Base-by-base conservation (phyloP, 208 protist species). In the Leishmania tropica region DNA sequence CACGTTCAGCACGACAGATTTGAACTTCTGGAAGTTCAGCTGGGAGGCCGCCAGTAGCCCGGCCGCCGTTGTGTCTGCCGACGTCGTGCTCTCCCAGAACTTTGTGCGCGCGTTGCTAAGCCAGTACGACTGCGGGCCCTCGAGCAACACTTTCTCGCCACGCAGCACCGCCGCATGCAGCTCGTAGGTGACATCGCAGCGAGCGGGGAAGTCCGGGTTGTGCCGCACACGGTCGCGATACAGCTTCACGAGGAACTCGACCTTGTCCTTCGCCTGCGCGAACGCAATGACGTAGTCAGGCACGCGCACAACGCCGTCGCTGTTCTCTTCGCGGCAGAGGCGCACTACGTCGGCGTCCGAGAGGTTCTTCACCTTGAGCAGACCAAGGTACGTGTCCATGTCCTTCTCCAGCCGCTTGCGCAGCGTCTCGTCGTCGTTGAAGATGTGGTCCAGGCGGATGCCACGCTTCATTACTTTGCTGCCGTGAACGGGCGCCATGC, bases 41-140 rank as follows among this genome's bases (percentile, higher is more conserved):
- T 97, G 93, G 51, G 91, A 86, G 40, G 94, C 88, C 0, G 94
- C 95, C n/a, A 97, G 80, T 51, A 98, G 79, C 28, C 96, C 96
- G 7, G 88, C 87, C 8, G 96, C 96, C 47, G 90, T 88, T 0
- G 96, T 98, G 87, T 97, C 92, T 0, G 96, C 96, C 19, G 94
- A 97, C 21, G 96, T 98, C 42, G 93, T 95, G 85, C 93, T 97
- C 62, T 91, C 94, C 95, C 96, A 98, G 83, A 98, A 98, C 87
- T 97, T 97, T 67, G 97, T 95, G 65, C 93, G 88, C 15, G 93
- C 91, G 84, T 98, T 98, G 85, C 92, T 96, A 17, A 98, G 88
- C 93, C 95, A 98, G 85, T 98, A 98, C 3, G 96, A 97, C 85
- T 98, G 96, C 45, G 96, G 96, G 19, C 96, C 96, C 85, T 98